Conservation (phyloP, 1,284 basidiomycete species). For the Hemileia vastatrix region DNA sequence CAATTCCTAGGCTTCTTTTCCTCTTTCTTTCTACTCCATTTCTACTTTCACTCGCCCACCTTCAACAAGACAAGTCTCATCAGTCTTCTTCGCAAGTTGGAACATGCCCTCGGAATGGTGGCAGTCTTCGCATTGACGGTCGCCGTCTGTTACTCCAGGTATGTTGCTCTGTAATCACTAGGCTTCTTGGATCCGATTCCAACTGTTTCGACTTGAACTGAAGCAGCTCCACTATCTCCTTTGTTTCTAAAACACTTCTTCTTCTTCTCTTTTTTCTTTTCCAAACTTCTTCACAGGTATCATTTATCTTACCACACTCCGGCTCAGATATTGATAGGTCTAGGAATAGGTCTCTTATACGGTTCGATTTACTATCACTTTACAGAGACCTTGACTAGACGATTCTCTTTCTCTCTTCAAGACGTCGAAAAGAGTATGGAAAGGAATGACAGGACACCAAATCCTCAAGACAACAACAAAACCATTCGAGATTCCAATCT, state of each 20-base stretch:
- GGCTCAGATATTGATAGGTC: slow-evolving; percentile 63
- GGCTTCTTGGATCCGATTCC: neutral
- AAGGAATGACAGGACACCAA: neutral
- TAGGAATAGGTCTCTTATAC: slow-evolving; percentile 56
- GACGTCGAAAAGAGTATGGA: neutral
- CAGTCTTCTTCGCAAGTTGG: too few relatives aligned
- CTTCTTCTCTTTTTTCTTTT: neutral
- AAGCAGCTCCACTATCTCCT: too few relatives aligned
- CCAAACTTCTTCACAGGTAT: slow-evolving; percentile 49
- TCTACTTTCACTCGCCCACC: slow-evolving; percentile 59
- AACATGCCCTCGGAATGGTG: slow-evolving; percentile 50
- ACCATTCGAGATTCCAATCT: too few relatives aligned
- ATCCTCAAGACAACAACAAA: too few relatives aligned
- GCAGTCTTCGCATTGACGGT: slow-evolving; percentile 53
- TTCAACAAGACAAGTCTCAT: slow-evolving; percentile 49
- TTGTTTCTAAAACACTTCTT: slow-evolving; percentile 8
- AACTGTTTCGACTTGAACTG: neutral
- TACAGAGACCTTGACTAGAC: slow-evolving; percentile 55
- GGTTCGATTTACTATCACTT: slow-evolving; percentile 55
- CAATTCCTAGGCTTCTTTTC: slow-evolving; percentile 82
- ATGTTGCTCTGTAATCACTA: slow-evolving; percentile 26
- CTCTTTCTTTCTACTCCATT: slow-evolving; percentile 62
- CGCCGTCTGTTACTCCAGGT: slow-evolving; percentile 70
- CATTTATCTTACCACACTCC: slow-evolving; percentile 63
- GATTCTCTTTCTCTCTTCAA: neutral